Evolutionary conservation across 2,329 filamentous ascomycete genomes (phyloP).

Genomic region (Bipolaris oryzae): DNA sequence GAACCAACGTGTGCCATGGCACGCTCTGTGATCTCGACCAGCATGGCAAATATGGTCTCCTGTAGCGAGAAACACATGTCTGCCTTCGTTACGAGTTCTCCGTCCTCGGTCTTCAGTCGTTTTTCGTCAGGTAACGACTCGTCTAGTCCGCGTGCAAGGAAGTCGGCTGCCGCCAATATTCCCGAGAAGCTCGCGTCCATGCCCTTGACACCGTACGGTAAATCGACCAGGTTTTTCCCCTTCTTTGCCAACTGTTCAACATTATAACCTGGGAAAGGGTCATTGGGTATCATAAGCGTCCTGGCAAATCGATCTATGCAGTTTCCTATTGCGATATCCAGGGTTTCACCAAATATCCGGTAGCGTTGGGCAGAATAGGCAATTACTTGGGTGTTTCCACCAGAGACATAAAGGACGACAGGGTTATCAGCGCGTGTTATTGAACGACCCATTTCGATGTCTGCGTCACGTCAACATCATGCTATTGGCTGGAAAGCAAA

Average conservation of each 20-base stretch:
- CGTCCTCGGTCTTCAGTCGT: constrained; percentile 52
- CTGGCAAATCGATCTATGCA: constrained; percentile 95
- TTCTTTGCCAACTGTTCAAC: constrained; percentile 92
- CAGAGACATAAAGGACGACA: constrained; percentile 92
- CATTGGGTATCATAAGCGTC: constrained; percentile 88
- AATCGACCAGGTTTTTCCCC: constrained; percentile 73
- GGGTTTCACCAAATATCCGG: constrained; percentile 95
- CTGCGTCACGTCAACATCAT: constrained; percentile 27
- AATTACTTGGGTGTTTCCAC: constrained; percentile 97
- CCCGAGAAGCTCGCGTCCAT: constrained; percentile 98
- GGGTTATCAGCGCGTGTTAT: constrained; percentile 92
- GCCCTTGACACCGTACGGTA: constrained; percentile 96
- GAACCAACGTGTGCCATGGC: constrained; percentile 98
- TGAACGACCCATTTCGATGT: constrained; percentile 96
- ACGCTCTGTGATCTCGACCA: constrained; percentile 97
- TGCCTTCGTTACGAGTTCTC: constrained; percentile 71
- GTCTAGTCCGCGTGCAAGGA: constrained; percentile 71
- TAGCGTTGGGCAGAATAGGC: constrained; percentile 94
- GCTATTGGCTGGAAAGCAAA: neutral
- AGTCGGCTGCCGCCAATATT: constrained; percentile 82
- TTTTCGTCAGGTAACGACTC: constrained; percentile 48
- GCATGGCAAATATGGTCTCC: constrained; percentile 94
- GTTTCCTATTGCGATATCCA: constrained; percentile 97
- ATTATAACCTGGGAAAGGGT: constrained; percentile 96
- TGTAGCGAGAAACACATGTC: constrained; percentile 95